These are phyloP conservation scores for Metrosideros polymorpha DNA, from an alignment of 441 rosid genomes.

Conservation along the genomic window DNA sequence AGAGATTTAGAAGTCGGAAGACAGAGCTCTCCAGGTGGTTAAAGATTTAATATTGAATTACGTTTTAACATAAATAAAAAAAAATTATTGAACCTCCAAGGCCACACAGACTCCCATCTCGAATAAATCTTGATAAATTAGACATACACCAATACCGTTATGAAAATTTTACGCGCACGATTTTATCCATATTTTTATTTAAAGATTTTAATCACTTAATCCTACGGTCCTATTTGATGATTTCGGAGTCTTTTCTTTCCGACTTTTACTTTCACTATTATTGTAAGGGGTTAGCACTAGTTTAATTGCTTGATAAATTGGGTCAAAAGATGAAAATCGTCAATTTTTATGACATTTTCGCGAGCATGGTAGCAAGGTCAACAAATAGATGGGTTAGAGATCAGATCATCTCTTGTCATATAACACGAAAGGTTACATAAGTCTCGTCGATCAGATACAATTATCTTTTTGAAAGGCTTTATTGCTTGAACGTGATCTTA, in stretches of 20 bases:
- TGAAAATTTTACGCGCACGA: background rate
- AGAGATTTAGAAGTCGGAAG: background rate
- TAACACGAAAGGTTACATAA: background rate
- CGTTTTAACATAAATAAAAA: background rate
- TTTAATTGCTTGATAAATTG: background rate
- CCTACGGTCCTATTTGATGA: rapidly evolving
- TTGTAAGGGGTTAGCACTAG: background rate
- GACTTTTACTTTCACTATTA: background rate
- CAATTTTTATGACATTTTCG: background rate
- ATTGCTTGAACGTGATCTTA: background rate
- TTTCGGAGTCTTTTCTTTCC: background rate
- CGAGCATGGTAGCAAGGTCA: background rate
- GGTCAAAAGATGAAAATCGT: background rate
- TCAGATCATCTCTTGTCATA: background rate
- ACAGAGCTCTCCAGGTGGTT: background rate
- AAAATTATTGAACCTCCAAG: background rate
- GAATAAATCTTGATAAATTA: background rate
- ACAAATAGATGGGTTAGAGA: background rate
- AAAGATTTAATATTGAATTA: background rate
- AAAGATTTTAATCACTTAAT: background rate
- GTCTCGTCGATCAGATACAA: background rate
- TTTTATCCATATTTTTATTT: rapidly evolving
- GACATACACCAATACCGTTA: background rate
- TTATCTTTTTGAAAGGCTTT: background rate
- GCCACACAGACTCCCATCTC: background rate